Percentiles rank a stretch among this genome's conserved stretches.
These are phyloP conservation scores for Botrytis squamosa DNA, from an alignment of 2,329 filamentous ascomycete genomes.

Conservation along the genomic window DNA sequence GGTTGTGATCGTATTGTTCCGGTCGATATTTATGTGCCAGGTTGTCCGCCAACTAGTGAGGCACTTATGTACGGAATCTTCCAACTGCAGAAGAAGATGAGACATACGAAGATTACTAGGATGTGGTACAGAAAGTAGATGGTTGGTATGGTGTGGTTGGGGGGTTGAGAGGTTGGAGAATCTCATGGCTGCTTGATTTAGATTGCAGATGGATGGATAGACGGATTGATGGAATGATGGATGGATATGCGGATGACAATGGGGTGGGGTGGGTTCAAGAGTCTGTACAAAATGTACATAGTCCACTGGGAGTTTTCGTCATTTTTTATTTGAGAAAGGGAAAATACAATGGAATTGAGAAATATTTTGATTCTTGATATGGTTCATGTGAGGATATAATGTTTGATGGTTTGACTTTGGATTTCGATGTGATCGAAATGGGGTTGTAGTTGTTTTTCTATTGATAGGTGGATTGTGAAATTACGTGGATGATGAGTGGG, in stretches of 20 bases:
- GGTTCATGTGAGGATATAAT: not conserved
- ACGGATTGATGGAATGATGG: not conserved
- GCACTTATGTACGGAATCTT: constrained; percentile 56
- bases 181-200: not conserved
- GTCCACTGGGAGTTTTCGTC: constrained; percentile 13
- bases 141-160: not conserved
- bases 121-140: constrained; percentile 28
- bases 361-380: not conserved
- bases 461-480: not conserved
- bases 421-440: not conserved
- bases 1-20: constrained; percentile 76
- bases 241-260: not conserved
- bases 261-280: not conserved
- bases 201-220: not conserved
- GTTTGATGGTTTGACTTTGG: not conserved
- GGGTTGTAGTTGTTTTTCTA: not conserved
- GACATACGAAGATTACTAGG: constrained; percentile 25
- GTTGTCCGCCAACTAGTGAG: constrained; percentile 63
- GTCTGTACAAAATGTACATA: constrained; percentile 18
- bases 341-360: not conserved
- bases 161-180: not conserved
- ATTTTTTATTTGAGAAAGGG: not conserved
- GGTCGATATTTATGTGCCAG: constrained; percentile 77
- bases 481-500: too few relatives aligned
- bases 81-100: constrained; percentile 26